A percentile compares a stretch with the other conserved stretches of the same genome.
Conservation (phyloP, 495 filamentous ascomycete species). For the Lasiosphaeris hirsuta region DNA sequence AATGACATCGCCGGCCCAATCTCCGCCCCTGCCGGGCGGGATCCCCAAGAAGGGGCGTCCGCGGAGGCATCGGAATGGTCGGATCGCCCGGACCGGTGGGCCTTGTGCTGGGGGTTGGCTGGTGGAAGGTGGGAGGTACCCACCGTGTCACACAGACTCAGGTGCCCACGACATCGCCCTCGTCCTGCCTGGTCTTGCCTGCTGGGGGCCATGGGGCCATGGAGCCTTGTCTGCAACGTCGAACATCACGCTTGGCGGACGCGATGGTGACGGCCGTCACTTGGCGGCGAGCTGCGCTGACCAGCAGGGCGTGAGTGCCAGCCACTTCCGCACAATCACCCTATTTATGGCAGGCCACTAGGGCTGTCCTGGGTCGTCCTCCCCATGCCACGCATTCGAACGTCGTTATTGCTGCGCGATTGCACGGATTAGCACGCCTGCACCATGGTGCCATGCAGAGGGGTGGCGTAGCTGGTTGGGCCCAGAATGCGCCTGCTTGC, state of each 20-base stretch:
- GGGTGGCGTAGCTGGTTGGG: slow-evolving; percentile 7
- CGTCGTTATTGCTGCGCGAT: neutral
- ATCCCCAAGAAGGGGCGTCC: slow-evolving; percentile 14
- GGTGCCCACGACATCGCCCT: neutral
- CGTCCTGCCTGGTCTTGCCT: too few relatives aligned
- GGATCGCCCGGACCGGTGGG: slow-evolving; percentile 23
- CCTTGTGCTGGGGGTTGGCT: slow-evolving; percentile 8
- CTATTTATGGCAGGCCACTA: slow-evolving; percentile 7
- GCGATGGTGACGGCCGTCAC: neutral
- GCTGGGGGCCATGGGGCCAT: too few relatives aligned
- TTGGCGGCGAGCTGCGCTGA: neutral
- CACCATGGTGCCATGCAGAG: neutral
- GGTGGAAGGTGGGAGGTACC: neutral
- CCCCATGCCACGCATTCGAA: neutral
- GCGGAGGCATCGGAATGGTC: slow-evolving; percentile 23
- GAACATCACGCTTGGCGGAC: slow-evolving; percentile 9
- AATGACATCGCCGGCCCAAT: slow-evolving; percentile 15
- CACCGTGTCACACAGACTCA: neutral
- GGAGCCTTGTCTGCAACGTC: neutral
- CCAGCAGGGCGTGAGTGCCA: neutral
- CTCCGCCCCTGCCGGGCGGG: slow-evolving; percentile 14
- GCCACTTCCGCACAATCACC: slow-evolving; percentile 7
- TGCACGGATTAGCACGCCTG: neutral
- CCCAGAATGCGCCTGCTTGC: neutral
- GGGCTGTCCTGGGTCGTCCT: neutral